These are phyloP conservation scores for Diospyros kaki DNA, from an alignment of 148 eudicot genomes.

Conservation along the genomic window DNA sequence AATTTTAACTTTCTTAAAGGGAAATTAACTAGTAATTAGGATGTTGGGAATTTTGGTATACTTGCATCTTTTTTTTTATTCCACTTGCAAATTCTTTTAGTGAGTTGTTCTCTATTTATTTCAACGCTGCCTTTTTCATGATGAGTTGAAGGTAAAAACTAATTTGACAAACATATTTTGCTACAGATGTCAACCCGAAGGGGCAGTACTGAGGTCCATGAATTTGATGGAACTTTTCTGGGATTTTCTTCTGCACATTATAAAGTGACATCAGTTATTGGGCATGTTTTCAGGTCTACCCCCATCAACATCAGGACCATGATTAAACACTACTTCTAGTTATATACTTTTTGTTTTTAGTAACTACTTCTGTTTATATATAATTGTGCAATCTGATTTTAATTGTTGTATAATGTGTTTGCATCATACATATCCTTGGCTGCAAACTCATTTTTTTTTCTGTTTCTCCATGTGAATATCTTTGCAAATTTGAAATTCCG, in stretches of 20 bases:
- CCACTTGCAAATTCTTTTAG: neutral
- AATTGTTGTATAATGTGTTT: neutral
- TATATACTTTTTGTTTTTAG: neutral
- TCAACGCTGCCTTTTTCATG: neutral
- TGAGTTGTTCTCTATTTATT: neutral
- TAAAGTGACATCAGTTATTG: slow-evolving; percentile 94
- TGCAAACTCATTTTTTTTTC: neutral
- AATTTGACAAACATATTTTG: neutral
- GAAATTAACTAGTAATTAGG: neutral
- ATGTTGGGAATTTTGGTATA: neutral
- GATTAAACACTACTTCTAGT: neutral
- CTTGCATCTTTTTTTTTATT: neutral
- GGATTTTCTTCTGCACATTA: slow-evolving; percentile 46
- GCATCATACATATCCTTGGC: neutral
- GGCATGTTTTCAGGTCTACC: slow-evolving; percentile 90
- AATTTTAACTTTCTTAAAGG: neutral
- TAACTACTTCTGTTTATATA: neutral
- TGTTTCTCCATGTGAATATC: neutral
- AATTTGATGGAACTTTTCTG: slow-evolving; percentile 71
- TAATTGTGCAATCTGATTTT: neutral
- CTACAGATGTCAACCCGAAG: slow-evolving; percentile 81
- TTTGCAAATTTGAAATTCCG: neutral
- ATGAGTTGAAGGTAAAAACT: slow-evolving; percentile 1
- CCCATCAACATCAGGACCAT: neutral
- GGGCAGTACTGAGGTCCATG: slow-evolving; percentile 92